These are phyloP conservation scores for Penicillium manginii DNA, from an alignment of 495 filamentous ascomycete genomes.

Conservation along the genomic window DNA sequence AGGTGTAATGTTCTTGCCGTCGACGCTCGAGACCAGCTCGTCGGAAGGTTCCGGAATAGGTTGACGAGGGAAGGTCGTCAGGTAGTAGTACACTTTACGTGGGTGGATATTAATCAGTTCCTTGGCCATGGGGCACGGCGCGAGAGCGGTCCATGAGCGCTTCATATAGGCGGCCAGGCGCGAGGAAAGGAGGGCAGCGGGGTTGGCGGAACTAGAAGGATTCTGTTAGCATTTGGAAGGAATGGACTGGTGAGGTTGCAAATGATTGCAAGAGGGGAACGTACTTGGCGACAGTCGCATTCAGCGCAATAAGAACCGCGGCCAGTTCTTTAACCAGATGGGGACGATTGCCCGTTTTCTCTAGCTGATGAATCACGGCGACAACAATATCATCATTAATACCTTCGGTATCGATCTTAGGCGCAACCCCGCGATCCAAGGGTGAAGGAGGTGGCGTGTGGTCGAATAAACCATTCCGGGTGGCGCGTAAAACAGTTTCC, in stretches of 20 bases:
- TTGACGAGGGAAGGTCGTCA: constrained; percentile 82
- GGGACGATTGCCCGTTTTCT: constrained; percentile 89
- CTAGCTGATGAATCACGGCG: constrained; percentile 86
- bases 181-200: constrained; percentile 91
- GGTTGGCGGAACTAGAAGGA: constrained; percentile 82
- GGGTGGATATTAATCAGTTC: constrained; percentile 91
- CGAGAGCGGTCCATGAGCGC: constrained; percentile 78
- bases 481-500: constrained; percentile 47
- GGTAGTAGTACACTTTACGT: constrained; percentile 92
- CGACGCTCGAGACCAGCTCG: constrained; percentile 47
- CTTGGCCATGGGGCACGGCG: constrained; percentile 88
- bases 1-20: constrained; percentile 71
- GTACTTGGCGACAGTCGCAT: constrained; percentile 90
- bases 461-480: constrained; percentile 56
- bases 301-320: constrained; percentile 70
- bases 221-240: constrained; percentile 35
- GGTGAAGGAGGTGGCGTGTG: constrained; percentile 91
- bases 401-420: constrained; percentile 81
- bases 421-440: constrained; percentile 50
- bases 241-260: not conserved
- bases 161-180: constrained; percentile 87
- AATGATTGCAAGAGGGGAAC: constrained; percentile 30
- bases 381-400: constrained; percentile 96
- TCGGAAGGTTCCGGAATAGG: constrained; percentile 75
- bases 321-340: constrained; percentile 95